Base-by-base conservation (phyloP, 2,329 filamentous ascomycete species). In the Pseudogymnoascus sp. region DNA sequence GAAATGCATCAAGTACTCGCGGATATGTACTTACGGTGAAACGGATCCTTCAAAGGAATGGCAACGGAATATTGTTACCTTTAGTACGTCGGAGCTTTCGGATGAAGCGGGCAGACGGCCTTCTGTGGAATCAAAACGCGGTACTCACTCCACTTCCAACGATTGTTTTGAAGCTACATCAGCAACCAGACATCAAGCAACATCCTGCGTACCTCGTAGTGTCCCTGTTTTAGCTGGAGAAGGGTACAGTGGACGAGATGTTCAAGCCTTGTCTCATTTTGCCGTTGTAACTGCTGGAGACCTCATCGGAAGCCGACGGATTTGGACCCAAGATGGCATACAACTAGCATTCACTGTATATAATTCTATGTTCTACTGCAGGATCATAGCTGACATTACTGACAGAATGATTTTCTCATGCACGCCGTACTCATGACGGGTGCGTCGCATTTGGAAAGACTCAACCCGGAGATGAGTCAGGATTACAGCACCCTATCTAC, bases 301-400 rank as follows among this genome's bases (percentile, higher is more conserved):
- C 45, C 26, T 52, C 10, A 52, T 52, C 12, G 45, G 45, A 8
- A 18, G 45, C 19, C n/a, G 9, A 12, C 38, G 37, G 21, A 21
- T 62, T 18, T 65, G 63, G 63, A 39, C 52, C 10, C 60, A 59
- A 35, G 63, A 64, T 19, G 62, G 59, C 9, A 56, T 64, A 26
- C 63, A 65, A 26, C 60, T 65, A 3, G 63, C 59, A 23, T 63
- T 65, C 39, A 59, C 60, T 23, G 63, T 63, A 60, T 19, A 48
- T 13, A 21, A 18, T 30, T 52, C 1, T 45, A 5, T 30, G 9
- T 30, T 5, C n/a, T 1, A 7, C n/a, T 4, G 13, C 13, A 18
- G 15, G 4, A 52, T 30, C 9, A 28, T 30, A 6, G 18, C 33
- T 34, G 26, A 33, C 48, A 21, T 57, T 28, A 37, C 18, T 18